Evolutionary conservation across 768 basidiomycete genomes (phyloP).

Genomic region (Podaxis sp.): DNA sequence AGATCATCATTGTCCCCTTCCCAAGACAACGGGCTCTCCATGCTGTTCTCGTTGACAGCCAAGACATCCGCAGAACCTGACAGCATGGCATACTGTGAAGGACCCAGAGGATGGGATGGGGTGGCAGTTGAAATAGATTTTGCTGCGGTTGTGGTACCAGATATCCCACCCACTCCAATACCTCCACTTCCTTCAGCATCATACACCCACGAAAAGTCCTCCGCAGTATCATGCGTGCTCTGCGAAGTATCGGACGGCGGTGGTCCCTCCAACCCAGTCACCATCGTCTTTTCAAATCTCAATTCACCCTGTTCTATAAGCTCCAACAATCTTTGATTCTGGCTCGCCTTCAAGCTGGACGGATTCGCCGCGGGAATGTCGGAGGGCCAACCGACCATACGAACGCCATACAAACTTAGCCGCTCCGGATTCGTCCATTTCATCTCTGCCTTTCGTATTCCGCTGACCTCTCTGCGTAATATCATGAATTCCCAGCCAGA

Average conservation of each 20-base stretch:
- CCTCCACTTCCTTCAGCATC: slow-evolving; percentile 31
- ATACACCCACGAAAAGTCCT: slow-evolving; percentile 46
- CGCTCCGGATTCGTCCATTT: slow-evolving; percentile 71
- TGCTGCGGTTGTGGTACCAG: not conserved
- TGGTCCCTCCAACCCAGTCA: slow-evolving; percentile 9
- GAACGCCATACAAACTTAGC: slow-evolving; percentile 56
- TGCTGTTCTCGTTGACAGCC: not conserved
- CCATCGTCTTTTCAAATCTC: slow-evolving; percentile 40
- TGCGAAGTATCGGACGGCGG: not conserved
- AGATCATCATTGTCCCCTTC: slow-evolving; percentile 1
- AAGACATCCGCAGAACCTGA: not conserved
- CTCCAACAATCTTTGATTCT: slow-evolving; percentile 55
- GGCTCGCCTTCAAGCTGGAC: slow-evolving; percentile 51
- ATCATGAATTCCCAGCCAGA: slow-evolving; percentile 8
- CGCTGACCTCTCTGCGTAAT: slow-evolving; percentile 46
- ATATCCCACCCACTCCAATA: not conserved
- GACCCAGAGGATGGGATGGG: not conserved
- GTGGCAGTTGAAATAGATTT: not conserved
- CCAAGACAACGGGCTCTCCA: not conserved
- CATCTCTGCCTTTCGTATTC: slow-evolving; percentile 69
- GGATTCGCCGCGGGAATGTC: slow-evolving; percentile 62
- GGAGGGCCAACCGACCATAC: slow-evolving; percentile 63
- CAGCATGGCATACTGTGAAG: not conserved
- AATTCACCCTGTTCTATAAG: slow-evolving; percentile 47
- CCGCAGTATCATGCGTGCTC: slow-evolving; percentile 20